Base-by-base conservation (phyloP, 257 asterid genomes). In the Osmanthus fragrans region DNA sequence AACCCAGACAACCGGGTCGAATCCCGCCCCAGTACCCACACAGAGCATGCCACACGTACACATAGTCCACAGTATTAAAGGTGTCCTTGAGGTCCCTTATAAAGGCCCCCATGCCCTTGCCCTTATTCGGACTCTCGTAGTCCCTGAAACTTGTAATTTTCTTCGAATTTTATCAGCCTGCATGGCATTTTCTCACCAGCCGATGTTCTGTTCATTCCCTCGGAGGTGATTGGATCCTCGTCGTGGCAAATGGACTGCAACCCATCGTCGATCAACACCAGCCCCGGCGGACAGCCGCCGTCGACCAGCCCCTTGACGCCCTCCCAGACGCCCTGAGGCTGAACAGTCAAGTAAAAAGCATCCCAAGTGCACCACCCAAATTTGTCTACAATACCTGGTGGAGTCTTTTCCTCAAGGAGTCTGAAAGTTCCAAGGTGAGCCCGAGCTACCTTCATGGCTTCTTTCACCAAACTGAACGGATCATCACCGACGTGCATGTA, bases 281-380 rank as follows among this genome's bases (percentile, higher is more conserved):
- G 86, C 3, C 98, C 97, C 1, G 98, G 98, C 33, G 98, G 98
- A 33, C 97, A 92, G 1, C 98, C 98, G 4, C 97, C 98, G 16
- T 92, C 97, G 11, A 90, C 98, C 2, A 94, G 87, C 0, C 89
- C 94, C 58, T 91, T 83, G 2, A 94, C 94, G 1, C 98, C 98
- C 37, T 91, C 96, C 91, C 81, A 82, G 2, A 94, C 95, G 0
- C 98, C 98, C n/a, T 84, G 83, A n/a, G 98, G 97, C 12, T 92
- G 97, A 15, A 94, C 98, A 9, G 78, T 92, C 10, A 94, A 87
- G 89, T 94, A 94, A 76, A 94, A 94, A 2, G 98, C 97, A 69
- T 94, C 98, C 98, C 98, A 94, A 15, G 98, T 94, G 87, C 98
- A 94, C 98, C 98, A 94, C 68, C 98, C 98, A 75, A 94, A 94